These are phyloP conservation scores for Adiantum capillusveneris DNA, from an alignment of 75 land plant species.

Conservation along the genomic window DNA sequence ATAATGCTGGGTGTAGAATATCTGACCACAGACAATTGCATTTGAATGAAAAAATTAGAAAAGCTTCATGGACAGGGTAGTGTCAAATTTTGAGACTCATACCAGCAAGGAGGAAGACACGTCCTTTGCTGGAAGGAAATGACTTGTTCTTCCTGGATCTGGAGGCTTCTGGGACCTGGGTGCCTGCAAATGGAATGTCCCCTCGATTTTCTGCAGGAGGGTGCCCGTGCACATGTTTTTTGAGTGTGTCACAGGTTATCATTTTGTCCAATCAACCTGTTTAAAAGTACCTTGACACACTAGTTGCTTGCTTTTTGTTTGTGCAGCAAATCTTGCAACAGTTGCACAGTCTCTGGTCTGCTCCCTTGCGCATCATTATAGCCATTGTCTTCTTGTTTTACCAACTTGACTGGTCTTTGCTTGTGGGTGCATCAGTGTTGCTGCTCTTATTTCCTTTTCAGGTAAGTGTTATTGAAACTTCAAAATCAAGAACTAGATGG, in stretches of 20 bases:
- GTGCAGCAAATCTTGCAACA: constrained; percentile 71
- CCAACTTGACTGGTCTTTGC: constrained; percentile 75
- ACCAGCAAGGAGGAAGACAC: no score
- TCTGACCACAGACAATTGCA: no score
- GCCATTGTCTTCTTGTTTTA: constrained; percentile 57
- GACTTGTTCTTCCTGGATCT: no score
- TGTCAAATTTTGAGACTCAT: no score
- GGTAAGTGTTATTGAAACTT: constrained; percentile 17
- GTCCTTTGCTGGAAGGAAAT: no score
- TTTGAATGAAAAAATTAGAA: no score
- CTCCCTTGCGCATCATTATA: constrained; percentile 78
- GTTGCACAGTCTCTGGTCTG: constrained; percentile 85
- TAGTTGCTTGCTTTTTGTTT: background rate
- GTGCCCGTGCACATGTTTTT: background rate
- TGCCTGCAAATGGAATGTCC: no score
- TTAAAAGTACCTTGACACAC: background rate
- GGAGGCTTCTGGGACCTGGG: no score
- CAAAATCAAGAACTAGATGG: background rate
- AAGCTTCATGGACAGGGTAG: no score
- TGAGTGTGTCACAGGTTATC: background rate
- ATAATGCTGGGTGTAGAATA: no score
- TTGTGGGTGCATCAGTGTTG: constrained; percentile 64
- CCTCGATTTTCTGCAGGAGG: background rate
- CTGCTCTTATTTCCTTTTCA: constrained; percentile 78
- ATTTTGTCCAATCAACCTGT: background rate